Base-by-base conservation (phyloP, 192 early-diverging fungal genomes). In the Backusella circina region DNA sequence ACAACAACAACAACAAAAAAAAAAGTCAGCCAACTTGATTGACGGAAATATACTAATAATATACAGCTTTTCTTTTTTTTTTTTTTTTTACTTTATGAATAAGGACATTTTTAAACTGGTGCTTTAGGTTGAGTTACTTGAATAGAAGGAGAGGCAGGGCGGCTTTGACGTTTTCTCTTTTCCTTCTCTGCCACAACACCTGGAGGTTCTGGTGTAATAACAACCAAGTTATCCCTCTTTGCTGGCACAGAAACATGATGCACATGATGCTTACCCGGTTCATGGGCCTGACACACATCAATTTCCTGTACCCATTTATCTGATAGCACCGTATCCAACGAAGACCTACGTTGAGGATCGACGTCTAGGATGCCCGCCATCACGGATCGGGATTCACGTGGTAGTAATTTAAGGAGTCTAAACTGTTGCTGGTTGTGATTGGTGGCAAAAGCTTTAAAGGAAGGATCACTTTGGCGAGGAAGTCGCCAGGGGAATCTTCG, bases 301-400 rank as follows among this genome's bases (percentile, higher is more conserved):
- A 94, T 83, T 13, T 79, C 80, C 73, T 88, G 88, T 75, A 91
- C 90, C 96, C 96, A 98, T 30, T 87, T 80, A 78, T 90, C 89
- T 6, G 89, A 83, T n/a, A 96, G 74, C 21, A 95, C 84, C 33
- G 88, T 86, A 26, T 85, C 83, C 65, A 98, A 85, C 10, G 87
- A 83, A 9, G 85, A 75, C 8, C 94, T 89, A 30, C 82, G 86
- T 31, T 77, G 80, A 3, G 84, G 81, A 54, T 93, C 87, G 8
- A 88, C 82, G 64, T 93, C 87, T 15, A 95, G 74, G 71, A 95
- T 91, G 31, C 85, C 78, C 31, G 85, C 82, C 57, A 95, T 90
- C 37, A 91, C 82, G 9, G 88, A 76, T 37, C 88, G 82, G 26
- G 89, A 84, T 71, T 88, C 89, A 16, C 86, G 79, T 9, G 88